Conservation (phyloP, 2,329 filamentous ascomycete species). For the Sporothrix inflata region DNA sequence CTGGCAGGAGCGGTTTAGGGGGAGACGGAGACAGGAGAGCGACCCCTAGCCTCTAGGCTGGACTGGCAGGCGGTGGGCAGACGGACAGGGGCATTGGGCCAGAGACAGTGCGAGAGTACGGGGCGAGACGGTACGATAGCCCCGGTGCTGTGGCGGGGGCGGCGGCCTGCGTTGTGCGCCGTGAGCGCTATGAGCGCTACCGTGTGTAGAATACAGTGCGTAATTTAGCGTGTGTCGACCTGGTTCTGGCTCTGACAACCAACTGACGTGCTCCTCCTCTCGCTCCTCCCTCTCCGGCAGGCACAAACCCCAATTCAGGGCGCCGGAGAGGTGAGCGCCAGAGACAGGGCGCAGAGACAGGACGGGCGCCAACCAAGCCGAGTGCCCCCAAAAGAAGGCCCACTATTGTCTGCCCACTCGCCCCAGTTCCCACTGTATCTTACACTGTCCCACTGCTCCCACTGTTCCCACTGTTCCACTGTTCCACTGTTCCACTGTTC, state of each 20-base stretch:
- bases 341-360: conserved; percentile 11
- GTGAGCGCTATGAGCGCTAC: not conserved
- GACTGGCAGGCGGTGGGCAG: conserved; percentile 12
- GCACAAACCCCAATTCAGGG: not conserved
- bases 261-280: not conserved
- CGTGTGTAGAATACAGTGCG: conserved; percentile 10
- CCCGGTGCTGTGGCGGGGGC: not conserved
- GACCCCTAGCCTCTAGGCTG: conserved; percentile 15
- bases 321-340: not conserved
- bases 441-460: not conserved
- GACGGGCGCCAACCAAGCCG: not conserved
- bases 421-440: not conserved
- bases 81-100: not conserved
- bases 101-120: conserved; percentile 1
- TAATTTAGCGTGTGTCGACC: not conserved
- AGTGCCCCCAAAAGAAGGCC: not conserved
- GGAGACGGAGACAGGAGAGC: conserved; percentile 3
- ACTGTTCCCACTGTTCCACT: not conserved
- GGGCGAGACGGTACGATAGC: conserved; percentile 4
- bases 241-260: not conserved
- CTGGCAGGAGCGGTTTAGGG: conserved; percentile 1
- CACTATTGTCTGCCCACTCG: not conserved
- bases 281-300: not conserved
- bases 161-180: not conserved
- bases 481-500: not conserved